These are phyloP conservation scores for Erythrophleum ivorense DNA, from an alignment of 331 rosid genomes.

Conservation along the genomic window DNA sequence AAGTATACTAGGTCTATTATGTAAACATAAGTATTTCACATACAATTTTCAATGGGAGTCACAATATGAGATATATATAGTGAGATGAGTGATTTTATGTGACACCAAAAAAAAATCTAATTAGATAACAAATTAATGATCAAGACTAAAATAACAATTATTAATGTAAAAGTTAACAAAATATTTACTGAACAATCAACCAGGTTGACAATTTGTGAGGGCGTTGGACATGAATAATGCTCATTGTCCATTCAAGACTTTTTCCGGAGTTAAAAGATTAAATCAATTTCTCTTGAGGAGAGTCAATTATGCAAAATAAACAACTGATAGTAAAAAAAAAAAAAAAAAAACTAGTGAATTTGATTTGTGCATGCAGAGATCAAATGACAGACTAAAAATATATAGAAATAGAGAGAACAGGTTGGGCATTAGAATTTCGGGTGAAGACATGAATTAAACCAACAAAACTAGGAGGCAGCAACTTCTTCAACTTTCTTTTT, in stretches of 20 bases:
- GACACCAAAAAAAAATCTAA: too few species aligned
- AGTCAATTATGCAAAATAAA: constrained; percentile 11
- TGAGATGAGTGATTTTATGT: too few species aligned
- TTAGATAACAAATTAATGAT: too few species aligned
- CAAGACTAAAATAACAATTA: too few species aligned
- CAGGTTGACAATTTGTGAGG: background rate
- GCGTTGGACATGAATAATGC: background rate
- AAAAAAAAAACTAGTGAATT: constrained; percentile 36
- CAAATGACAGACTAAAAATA: constrained; percentile 27
- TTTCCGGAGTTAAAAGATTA: background rate
- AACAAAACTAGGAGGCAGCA: constrained; percentile 51
- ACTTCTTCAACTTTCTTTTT: constrained; percentile 63
- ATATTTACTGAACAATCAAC: too few species aligned
- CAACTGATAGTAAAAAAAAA: background rate
- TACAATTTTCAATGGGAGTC: too few species aligned
- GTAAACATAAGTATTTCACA: too few species aligned
- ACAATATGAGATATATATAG: too few species aligned
- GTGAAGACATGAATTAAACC: constrained; percentile 31
- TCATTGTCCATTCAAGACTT: background rate
- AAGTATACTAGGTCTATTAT: too few species aligned
- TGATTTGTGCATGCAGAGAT: constrained; percentile 6
- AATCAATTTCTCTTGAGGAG: constrained; percentile 8
- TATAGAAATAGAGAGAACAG: constrained; percentile 22
- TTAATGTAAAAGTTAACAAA: too few species aligned
- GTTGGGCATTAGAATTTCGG: constrained; percentile 43